Conservation (phyloP, 2,329 filamentous ascomycete genomes). For the Cladosporium sp. region DNA sequence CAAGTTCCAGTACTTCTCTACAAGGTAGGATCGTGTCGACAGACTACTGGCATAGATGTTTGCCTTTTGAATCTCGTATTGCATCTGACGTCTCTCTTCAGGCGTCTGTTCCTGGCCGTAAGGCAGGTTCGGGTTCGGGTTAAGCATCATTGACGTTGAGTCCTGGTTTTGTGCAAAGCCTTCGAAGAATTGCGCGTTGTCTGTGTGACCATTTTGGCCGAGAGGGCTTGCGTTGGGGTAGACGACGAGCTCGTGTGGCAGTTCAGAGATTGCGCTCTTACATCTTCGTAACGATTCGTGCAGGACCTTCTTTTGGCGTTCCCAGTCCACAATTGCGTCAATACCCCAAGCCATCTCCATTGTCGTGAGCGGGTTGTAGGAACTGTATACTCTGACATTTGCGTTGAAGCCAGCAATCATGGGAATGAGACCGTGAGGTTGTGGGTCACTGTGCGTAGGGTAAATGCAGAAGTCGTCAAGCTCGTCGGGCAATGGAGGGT, state of each 20-base stretch:
- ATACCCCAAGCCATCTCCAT: constrained; percentile 81
- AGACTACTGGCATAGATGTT: constrained; percentile 84
- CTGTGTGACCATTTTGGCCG: constrained; percentile 29
- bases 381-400: constrained; percentile 74
- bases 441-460: constrained; percentile 66
- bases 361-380: constrained; percentile 76
- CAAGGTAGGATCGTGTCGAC: constrained; percentile 77
- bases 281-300: constrained; percentile 69
- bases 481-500: constrained; percentile 77
- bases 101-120: constrained; percentile 31
- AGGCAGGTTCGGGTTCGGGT: not conserved
- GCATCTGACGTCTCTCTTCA: constrained; percentile 52
- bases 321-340: constrained; percentile 72
- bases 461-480: constrained; percentile 83
- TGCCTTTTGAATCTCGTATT: constrained; percentile 88
- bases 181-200: constrained; percentile 26
- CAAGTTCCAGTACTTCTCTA: constrained; percentile 81
- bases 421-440: constrained; percentile 67
- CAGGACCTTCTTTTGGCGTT: constrained; percentile 72
- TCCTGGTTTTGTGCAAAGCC: constrained; percentile 30
- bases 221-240: constrained; percentile 44
- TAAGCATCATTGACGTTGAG: constrained; percentile 24
- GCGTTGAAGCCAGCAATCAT: constrained; percentile 78
- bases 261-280: constrained; percentile 65
- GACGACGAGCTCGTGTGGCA: constrained; percentile 69